Base-by-base conservation (phyloP, 306 rosid genomes). In the Fagus crenata region DNA sequence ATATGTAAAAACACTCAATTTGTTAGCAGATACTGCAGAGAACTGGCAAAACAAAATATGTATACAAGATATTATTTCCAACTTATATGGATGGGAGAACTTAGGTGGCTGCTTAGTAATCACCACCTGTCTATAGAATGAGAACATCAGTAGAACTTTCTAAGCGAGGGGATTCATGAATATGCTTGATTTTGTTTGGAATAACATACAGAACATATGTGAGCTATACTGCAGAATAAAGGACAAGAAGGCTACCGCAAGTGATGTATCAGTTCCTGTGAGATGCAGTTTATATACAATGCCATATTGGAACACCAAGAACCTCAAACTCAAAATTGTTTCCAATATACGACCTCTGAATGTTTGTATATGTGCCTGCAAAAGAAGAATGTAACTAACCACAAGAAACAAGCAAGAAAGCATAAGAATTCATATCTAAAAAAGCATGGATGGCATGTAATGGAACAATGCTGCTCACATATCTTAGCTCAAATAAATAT, bases 301-400 rank as follows among this genome's bases (percentile, higher is more conserved):
- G 64, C 99, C 99, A 69, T 88, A 95, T 77, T 95, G 97, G 85
- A 95, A 95, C 32, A 89, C 0, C 22, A 92, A 73, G 87, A 95
- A 95, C 83, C 99, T 92, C 75, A 81, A 41, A 77, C 97, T 95
- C 87, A 95, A 87, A 83, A 92, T 84, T 49, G 99, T 90, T 85
- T 95, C 99, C 86, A 95, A 81, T 74, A 95, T 87, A 77, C 97
- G 96, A 70, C 99, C 97, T 82, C 99, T 87, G 73, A 83, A 53
- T 53, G 96, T 95, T 82, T 92, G 97, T 78, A 95, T 90, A 69
- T 92, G 99, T 80, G 83, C 74, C 99, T 92, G 79, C 78, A 81
- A 36, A 74, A 83, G 79, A 77, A 63, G 63, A 51, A 83, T 49
- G 32, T 58, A 22, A 75, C 72, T 70, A 71, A 63, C 63, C 43